Base-by-base conservation (phyloP, 257 asterid genomes). In the Ehretia macrophylla region DNA sequence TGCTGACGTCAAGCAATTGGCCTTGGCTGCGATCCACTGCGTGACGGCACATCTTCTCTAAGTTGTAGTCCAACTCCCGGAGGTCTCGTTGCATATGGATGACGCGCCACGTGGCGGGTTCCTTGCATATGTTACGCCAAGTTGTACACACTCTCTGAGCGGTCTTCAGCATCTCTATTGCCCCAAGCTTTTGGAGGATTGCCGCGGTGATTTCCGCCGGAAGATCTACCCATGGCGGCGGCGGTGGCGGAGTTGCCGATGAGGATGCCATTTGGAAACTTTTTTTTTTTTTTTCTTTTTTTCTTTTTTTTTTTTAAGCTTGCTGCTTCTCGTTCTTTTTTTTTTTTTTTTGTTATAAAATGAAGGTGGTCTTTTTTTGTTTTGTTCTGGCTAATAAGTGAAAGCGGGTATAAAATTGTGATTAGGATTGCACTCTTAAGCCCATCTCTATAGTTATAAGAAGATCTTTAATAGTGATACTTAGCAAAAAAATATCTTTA, bases 11-110 rank as follows among this genome's bases (percentile, higher is more conserved):
- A 14, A 32, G 32, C 16, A 64, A 57, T 37, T 66, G 58, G 13
- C 71, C 71, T 19, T 57, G 64, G 65, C 71, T 57, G n/a, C 58
- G 64, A 54, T 64, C 68, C 55, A 64, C 55, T 9, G 62, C 68
- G 13, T 44, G 42, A 18, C 60, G 61, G 37, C 61, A 64, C 14
- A 44, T 64, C 20, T 6, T n/a, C 0, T 39, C 68, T 9, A 64
- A 27, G 35, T 64, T 22, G 1, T 18, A 32, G 12, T 56, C 40
- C 47, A 45, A 0, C 46, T 18, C 37, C n/a, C 14, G 21, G 9
- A 17, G 19, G 55, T 18, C 37, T 10, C 18, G 35, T n/a, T 1
- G 20, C 69, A 65, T 56, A 54, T 56, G 58, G n/a, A 65, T 56
- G 22, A 18, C 50, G 3, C 51, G 56, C 70, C 70, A 65, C 51